Conservation (phyloP, 2,329 filamentous ascomycete genomes). For the Cladophialophora yegresii region DNA sequence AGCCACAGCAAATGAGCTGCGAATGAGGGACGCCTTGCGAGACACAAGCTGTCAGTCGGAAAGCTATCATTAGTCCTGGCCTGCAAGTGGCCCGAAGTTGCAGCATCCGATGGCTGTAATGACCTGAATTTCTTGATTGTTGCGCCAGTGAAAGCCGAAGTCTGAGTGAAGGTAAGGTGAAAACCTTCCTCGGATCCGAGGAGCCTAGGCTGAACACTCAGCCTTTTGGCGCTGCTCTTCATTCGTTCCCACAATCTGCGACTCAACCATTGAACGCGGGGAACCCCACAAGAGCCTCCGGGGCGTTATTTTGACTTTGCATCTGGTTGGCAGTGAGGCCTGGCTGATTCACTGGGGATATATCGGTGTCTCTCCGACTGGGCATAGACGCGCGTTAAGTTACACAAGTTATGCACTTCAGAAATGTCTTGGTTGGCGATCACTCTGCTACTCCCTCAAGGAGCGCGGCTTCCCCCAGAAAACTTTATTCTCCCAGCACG, state of each 20-base stretch:
- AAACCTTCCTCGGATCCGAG: neutral
- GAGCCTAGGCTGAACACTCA: neutral
- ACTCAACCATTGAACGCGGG: neutral
- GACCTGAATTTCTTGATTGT: neutral
- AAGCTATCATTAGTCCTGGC: neutral
- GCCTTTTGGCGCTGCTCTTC: neutral
- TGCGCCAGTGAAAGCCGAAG: neutral
- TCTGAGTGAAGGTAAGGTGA: neutral
- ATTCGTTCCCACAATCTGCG: neutral
- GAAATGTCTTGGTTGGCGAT: too few relatives aligned
- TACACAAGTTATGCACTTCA: too few relatives aligned
- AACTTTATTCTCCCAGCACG: too few relatives aligned
- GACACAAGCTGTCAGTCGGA: neutral
- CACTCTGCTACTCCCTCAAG: too few relatives aligned
- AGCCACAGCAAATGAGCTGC: neutral
- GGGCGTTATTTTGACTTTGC: neutral
- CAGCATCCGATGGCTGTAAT: neutral
- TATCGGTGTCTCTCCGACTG: neutral
- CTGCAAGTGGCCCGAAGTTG: too few relatives aligned
- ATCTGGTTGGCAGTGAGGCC: neutral
- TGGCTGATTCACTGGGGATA: constrained; percentile 1
- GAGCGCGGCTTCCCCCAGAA: neutral
- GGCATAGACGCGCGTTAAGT: neutral
- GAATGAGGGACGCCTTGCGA: neutral
- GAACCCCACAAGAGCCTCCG: neutral